A percentile compares a stretch with the other conserved stretches of the same genome.
phyloP scores from a whole-genome alignment of 1,284 basidiomycete genomes.

The Ceratobasidium sp. region DNA sequence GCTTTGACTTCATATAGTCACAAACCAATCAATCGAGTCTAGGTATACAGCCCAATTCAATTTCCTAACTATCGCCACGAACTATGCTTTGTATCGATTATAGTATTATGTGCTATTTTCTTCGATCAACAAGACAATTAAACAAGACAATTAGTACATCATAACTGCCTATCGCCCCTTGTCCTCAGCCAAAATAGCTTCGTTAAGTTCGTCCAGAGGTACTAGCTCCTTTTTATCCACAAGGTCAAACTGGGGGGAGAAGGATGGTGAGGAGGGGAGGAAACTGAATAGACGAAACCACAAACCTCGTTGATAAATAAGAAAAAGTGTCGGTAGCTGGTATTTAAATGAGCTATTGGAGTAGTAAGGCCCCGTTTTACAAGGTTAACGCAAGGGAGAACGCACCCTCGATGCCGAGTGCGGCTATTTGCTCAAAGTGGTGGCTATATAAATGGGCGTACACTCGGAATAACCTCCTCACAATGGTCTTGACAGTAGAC shows the following conservation, averaged over 20 bases:
- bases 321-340: slow-evolving; percentile 98
- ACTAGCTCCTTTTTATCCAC: slow-evolving; percentile 97
- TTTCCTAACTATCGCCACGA: neutral
- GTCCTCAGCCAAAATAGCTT: slow-evolving; percentile 90
- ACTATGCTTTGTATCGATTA: neutral
- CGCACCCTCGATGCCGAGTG: slow-evolving; percentile 95
- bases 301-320: slow-evolving; percentile 93
- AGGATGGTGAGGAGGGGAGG: neutral
- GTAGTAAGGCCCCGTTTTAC: neutral
- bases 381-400: slow-evolving; percentile 3
- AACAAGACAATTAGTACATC: neutral
- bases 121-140: neutral
- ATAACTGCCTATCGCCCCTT: slow-evolving; percentile 52
- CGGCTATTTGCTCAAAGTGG: slow-evolving; percentile 99
- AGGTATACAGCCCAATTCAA: neutral
- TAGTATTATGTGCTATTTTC: neutral
- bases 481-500: slow-evolving; percentile 90
- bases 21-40: neutral
- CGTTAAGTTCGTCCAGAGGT: slow-evolving; percentile 95
- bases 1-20: neutral
- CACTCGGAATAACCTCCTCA: slow-evolving; percentile 92
- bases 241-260: slow-evolving; percentile 86
- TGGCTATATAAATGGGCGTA: slow-evolving; percentile 99
- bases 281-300: neutral
- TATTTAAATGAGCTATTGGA: slow-evolving; percentile 93